A percentile compares a stretch with the other conserved stretches of the same genome.
Conservation (phyloP, 2,329 filamentous ascomycete genomes). For the Pseudogymnoascus destructans region DNA sequence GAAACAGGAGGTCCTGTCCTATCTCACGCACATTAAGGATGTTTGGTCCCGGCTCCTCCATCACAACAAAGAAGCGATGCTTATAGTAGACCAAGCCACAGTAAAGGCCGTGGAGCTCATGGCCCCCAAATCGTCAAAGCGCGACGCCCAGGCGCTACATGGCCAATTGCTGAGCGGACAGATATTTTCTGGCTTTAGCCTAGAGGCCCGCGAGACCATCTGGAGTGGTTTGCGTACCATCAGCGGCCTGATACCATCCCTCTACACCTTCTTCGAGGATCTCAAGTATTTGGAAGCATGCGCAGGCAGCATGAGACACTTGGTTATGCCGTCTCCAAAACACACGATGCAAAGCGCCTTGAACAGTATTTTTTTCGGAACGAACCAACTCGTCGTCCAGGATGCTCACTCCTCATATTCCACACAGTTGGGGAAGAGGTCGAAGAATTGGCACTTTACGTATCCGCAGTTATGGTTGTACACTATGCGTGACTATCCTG, state of each 20-base stretch:
- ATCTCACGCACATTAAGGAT: constrained; percentile 25
- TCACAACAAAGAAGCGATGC: constrained; percentile 21
- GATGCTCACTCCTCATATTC: background rate
- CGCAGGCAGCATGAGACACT: constrained; percentile 22
- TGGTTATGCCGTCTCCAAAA: constrained; percentile 17
- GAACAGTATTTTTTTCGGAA: background rate
- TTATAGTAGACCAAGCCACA: constrained; percentile 22
- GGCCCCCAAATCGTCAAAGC: constrained; percentile 22
- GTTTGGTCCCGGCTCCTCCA: too few relatives aligned
- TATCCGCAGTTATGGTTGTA: constrained; percentile 24
- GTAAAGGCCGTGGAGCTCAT: constrained; percentile 26
- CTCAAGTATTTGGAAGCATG: constrained; percentile 25
- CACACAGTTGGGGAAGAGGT: background rate
- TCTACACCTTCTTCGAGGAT: too few relatives aligned
- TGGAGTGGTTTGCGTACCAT: too few relatives aligned
- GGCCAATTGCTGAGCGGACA: too few relatives aligned
- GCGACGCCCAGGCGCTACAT: constrained; percentile 21
- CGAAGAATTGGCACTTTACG: constrained; percentile 12
- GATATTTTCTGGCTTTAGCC: too few relatives aligned
- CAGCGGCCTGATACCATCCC: too few relatives aligned
- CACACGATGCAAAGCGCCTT: background rate
- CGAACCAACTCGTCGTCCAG: too few relatives aligned
- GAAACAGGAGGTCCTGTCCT: constrained; percentile 24
- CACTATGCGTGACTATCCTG: constrained; percentile 24
- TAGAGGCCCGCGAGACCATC: too few relatives aligned